Base-by-base conservation (phyloP, 2,329 filamentous ascomycete genomes). In the Ophiocordyceps unilateralis region DNA sequence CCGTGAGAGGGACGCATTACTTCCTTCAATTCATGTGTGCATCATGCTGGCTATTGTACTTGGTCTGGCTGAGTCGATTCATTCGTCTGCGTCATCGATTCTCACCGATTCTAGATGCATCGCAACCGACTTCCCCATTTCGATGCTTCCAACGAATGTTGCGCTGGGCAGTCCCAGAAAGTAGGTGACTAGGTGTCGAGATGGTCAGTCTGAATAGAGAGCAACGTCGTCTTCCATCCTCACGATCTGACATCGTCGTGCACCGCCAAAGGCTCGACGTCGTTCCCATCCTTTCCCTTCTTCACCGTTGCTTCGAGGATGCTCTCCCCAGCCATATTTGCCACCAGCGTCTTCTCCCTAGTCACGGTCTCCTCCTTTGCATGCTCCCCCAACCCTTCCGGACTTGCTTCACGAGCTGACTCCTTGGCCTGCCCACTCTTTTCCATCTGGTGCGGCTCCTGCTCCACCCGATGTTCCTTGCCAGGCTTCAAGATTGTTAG, bases 251-350 rank as follows among this genome's bases (percentile, higher is more conserved):
- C 53, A 42, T 58, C 53, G 20, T 65, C 60, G 41, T 60, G 52
- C 7, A 60, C 57, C 21, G 55, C 53, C 28, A 59, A 52, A 12
- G 62, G 60, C 46, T 65, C 54, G 41, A 63, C 49, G 44, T 54
- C 43, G 17, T 54, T 45, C 10, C 48, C 57, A 24, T 54, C 57
- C 41, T 58, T 53, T 37, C 56, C 55, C 49, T 62, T 58, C 42
- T 60, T 51, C 12, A 68, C 47, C 21, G 55, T 54, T 3, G 62
- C 59, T 45, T 63, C 57, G 10, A 66, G 48, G n/a, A 69, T 54
- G 26, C 60, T 58, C 52, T 68, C 66, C 2, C 66, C 66, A 7
- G 65, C 66, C 41, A 55, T 62, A 47, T 68, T 66, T 11, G 59
- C 53, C 21, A 55, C 62, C 17, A 66, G 52, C 0, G 62, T 61